Evolutionary conservation across 768 basidiomycete species (phyloP).

Genomic region (Pisolithus sp.): DNA sequence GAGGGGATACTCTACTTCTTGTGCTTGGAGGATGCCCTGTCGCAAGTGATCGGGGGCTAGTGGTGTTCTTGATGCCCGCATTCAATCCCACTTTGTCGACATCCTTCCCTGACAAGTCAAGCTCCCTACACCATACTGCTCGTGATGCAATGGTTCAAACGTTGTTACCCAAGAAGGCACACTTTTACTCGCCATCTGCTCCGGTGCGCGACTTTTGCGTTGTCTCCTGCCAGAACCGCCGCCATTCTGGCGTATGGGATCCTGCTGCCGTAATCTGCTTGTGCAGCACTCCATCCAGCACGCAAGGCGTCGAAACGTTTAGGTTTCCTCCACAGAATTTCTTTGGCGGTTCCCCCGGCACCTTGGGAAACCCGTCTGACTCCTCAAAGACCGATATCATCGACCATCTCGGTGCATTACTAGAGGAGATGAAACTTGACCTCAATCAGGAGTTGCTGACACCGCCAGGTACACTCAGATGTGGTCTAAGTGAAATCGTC

Average conservation of each 20-base stretch:
- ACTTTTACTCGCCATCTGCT: slow-evolving; percentile 53
- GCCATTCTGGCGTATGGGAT: slow-evolving; percentile 62
- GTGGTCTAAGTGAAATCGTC: slow-evolving; percentile 33
- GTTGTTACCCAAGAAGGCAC: slow-evolving; percentile 40
- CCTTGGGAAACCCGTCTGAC: not conserved
- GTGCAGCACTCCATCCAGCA: slow-evolving; percentile 41
- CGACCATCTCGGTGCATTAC: not conserved
- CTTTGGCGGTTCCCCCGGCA: not conserved
- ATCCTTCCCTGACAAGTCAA: slow-evolving; percentile 27
- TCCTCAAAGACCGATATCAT: not conserved
- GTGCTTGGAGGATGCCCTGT: slow-evolving; percentile 70
- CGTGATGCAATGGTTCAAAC: slow-evolving; percentile 63
- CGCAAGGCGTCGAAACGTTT: slow-evolving; percentile 53
- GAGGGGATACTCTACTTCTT: slow-evolving; percentile 67
- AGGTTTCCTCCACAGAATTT: slow-evolving; percentile 63
- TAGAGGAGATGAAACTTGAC: slow-evolving; percentile 4
- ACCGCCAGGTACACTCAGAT: slow-evolving; percentile 24
- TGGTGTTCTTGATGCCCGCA: slow-evolving; percentile 60
- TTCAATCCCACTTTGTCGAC: slow-evolving; percentile 45
- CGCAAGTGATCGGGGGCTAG: slow-evolving; percentile 54
- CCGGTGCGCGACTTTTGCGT: slow-evolving; percentile 75
- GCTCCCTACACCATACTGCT: slow-evolving; percentile 33
- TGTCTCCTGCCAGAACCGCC: slow-evolving; percentile 62
- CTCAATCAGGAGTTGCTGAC: not conserved
- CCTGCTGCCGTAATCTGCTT: slow-evolving; percentile 62